Evolutionary conservation across 169 alveolate species (phyloP).

Genomic region (Plasmodium ovale): DNA sequence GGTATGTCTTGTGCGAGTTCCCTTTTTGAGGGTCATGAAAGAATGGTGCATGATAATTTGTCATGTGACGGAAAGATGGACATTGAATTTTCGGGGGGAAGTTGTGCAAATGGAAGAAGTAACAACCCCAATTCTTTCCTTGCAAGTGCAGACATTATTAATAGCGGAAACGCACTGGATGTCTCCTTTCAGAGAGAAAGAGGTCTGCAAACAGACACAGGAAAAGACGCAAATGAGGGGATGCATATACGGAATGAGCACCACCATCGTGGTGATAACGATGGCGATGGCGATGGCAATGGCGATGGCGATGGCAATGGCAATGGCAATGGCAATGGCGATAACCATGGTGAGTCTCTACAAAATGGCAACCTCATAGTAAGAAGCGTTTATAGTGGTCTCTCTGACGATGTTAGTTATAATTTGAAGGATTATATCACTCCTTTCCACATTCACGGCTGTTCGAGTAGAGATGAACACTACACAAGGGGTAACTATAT

Average conservation of each 20-base stretch:
- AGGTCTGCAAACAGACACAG: too few relatives aligned
- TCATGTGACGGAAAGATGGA: background rate
- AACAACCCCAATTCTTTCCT: too few relatives aligned
- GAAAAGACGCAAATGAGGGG: too few relatives aligned
- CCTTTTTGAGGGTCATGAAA: slow-evolving; percentile 23
- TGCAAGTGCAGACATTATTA: background rate
- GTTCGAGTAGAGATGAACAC: too few relatives aligned
- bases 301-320: background rate
- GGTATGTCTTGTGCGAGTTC: slow-evolving; percentile 72
- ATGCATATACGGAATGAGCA: background rate
- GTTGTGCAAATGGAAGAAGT: background rate
- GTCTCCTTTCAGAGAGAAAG: slow-evolving; percentile 13
- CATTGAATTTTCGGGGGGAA: too few relatives aligned
- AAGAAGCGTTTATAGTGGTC: too few relatives aligned
- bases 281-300: background rate
- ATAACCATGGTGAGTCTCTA: background rate
- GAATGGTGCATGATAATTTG: background rate
- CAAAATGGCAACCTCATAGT: background rate
- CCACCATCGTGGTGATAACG: background rate
- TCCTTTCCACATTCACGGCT: too few relatives aligned
- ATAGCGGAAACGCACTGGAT: background rate
- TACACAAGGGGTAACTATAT: too few relatives aligned
- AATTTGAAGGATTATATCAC: too few relatives aligned
- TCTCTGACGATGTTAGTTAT: too few relatives aligned
- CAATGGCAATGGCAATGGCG: background rate